A percentile compares a stretch with the other conserved stretches of the same genome.
These are phyloP conservation scores for Diospyros lotus DNA, from an alignment of 148 eudicot genomes.

Conservation along the genomic window DNA sequence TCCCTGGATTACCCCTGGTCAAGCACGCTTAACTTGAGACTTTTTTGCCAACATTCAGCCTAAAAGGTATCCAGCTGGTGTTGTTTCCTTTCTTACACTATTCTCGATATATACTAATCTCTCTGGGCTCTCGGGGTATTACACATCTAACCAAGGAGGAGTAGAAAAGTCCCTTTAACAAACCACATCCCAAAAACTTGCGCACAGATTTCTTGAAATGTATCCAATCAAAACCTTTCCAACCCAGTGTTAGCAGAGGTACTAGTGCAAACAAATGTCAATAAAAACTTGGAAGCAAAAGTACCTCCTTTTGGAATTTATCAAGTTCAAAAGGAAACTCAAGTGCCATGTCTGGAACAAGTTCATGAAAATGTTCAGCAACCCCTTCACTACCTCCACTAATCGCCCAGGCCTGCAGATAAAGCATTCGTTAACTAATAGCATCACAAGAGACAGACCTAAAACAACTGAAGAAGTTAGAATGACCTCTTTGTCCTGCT, in stretches of 20 bases:
- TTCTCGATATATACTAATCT: too few relatives aligned
- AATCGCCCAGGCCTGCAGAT: conserved; percentile 73
- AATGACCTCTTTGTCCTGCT: conserved; percentile 66
- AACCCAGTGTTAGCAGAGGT: not conserved
- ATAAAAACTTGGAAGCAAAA: conserved; percentile 1
- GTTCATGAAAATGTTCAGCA: conserved; percentile 66
- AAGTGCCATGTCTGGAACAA: conserved; percentile 93
- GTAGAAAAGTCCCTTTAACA: too few relatives aligned
- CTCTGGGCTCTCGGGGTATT: too few relatives aligned
- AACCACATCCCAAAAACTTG: too few relatives aligned
- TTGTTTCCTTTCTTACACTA: too few relatives aligned
- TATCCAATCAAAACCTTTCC: not conserved
- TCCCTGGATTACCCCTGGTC: too few relatives aligned
- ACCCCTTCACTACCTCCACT: conserved; percentile 51
- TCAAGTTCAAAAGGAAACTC: conserved; percentile 91
- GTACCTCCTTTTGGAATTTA: conserved; percentile 91
- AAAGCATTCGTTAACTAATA: conserved; percentile 17
- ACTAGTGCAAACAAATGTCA: not conserved
- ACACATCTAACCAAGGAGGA: too few relatives aligned
- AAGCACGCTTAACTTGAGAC: too few relatives aligned
- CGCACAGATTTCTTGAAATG: not conserved
- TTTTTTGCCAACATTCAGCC: too few relatives aligned
- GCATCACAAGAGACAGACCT: not conserved
- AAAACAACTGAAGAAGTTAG: conserved; percentile 13
- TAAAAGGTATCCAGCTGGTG: too few relatives aligned